Conservation (phyloP, 176 grass and related monocot genomes). For the Tillandsia leiboldiana region DNA sequence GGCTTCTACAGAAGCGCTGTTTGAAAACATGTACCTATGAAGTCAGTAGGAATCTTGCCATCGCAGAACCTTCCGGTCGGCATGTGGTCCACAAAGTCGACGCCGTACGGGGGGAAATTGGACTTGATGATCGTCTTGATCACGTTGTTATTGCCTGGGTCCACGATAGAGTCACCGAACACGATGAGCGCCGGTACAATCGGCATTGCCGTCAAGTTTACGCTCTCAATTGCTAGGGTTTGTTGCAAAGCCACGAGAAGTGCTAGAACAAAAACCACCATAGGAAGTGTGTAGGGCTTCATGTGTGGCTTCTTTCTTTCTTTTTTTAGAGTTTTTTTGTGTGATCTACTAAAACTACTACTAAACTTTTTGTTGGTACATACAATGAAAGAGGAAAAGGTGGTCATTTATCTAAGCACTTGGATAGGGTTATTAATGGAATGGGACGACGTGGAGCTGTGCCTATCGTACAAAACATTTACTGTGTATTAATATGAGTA, state of each 20-base stretch:
- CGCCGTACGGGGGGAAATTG: constrained; percentile 62
- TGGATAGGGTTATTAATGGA: background rate
- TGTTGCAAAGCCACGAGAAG: background rate
- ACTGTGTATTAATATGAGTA: background rate
- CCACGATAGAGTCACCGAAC: constrained; percentile 78
- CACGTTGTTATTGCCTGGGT: constrained; percentile 69
- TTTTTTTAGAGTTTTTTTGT: too few relatives aligned
- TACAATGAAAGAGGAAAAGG: background rate
- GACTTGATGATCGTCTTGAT: constrained; percentile 45
- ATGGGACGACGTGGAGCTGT: background rate
- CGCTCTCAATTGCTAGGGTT: background rate
- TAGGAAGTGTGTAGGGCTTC: background rate
- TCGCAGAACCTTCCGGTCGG: constrained; percentile 64
- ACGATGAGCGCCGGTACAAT: constrained; percentile 48
- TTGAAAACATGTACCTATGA: constrained; percentile 27
- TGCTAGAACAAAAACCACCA: background rate
- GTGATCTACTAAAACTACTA: background rate
- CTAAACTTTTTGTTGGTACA: background rate
- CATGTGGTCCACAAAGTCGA: constrained; percentile 33
- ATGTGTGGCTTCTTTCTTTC: background rate
- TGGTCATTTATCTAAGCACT: background rate
- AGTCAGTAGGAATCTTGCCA: constrained; percentile 54
- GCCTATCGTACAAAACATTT: background rate
- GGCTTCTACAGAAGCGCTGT: background rate
- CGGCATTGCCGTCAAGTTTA: background rate